Percentiles rank a stretch among this genome's conserved stretches.
Conservation (phyloP, 805 yeast genomes). For the Naumovozyma castellii region DNA sequence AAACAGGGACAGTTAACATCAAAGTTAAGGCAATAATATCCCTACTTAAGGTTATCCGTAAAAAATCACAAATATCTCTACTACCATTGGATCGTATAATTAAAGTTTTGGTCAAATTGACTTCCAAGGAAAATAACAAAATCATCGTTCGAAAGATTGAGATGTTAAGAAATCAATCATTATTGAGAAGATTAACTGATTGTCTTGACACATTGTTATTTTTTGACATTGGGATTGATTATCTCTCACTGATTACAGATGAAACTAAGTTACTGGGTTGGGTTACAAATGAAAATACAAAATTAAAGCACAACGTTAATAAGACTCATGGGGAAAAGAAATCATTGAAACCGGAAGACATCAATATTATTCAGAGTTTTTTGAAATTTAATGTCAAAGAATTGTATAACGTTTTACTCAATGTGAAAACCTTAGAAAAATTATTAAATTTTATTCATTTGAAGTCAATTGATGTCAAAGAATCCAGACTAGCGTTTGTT, state of each 20-base stretch:
- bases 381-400: constrained; percentile 19
- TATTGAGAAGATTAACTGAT: constrained; percentile 7
- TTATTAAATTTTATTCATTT: constrained; percentile 13
- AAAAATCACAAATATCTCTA: constrained; percentile 14
- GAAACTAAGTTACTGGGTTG: constrained; percentile 11
- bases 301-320: not conserved
- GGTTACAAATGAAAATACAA: constrained; percentile 9
- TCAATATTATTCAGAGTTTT: constrained; percentile 20
- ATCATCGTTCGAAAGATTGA: not conserved
- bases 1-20: constrained; percentile 7
- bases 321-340: constrained; percentile 2
- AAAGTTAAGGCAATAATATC: constrained; percentile 10
- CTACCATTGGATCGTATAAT: constrained; percentile 16
- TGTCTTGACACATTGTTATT: constrained; percentile 9
- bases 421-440: constrained; percentile 12
- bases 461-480: constrained; percentile 15
- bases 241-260: constrained; percentile 3
- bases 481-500: constrained; percentile 4
- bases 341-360: constrained; percentile 22
- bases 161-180: constrained; percentile 1
- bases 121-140: not conserved
- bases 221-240: constrained; percentile 6
- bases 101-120: constrained; percentile 2
- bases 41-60: constrained; percentile 10
- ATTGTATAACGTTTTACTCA: constrained; percentile 7